Evolutionary conservation across 495 filamentous ascomycete species (phyloP).

Genomic region (Melanomma pulvis-pyrius): DNA sequence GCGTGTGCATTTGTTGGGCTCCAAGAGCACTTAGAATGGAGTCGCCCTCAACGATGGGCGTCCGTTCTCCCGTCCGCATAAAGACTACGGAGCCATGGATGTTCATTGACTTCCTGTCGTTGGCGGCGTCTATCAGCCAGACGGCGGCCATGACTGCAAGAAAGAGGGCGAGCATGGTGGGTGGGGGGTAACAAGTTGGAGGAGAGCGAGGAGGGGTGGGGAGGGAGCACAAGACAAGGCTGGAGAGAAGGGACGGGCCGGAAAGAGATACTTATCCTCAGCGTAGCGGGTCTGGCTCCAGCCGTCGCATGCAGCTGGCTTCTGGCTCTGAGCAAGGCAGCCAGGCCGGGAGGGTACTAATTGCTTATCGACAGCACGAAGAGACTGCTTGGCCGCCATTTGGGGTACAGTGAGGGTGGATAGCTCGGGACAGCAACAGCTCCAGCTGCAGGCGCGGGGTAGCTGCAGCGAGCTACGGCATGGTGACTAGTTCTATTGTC

Average conservation of each 20-base stretch:
- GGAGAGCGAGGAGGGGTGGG: neutral
- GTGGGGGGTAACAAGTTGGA: conserved; percentile 6
- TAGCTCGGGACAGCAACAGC: conserved; percentile 28
- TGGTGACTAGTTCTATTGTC: conserved; percentile 13
- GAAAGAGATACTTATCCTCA: conserved; percentile 29
- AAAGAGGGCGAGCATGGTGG: conserved; percentile 39
- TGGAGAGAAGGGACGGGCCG: conserved; percentile 5
- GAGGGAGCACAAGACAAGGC: conserved; percentile 16
- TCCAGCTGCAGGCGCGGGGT: conserved; percentile 30
- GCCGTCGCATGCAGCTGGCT: conserved; percentile 21
- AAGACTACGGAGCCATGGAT: conserved; percentile 72
- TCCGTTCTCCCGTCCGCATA: conserved; percentile 73
- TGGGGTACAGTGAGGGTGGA: conserved; percentile 5
- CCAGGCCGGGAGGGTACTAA: neutral
- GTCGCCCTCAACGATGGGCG: conserved; percentile 56
- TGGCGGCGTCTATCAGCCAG: conserved; percentile 30
- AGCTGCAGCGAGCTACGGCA: conserved; percentile 19
- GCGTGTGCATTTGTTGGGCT: conserved; percentile 63
- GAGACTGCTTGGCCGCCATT: conserved; percentile 30
- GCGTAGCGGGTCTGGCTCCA: neutral
- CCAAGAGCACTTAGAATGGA: conserved; percentile 67
- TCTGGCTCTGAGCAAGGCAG: conserved; percentile 12
- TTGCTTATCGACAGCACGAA: conserved; percentile 30
- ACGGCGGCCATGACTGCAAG: conserved; percentile 35
- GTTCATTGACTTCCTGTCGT: conserved; percentile 42